Base-by-base conservation (phyloP, 2,329 filamentous ascomycete species). In the Aspergillus neoniger region DNA sequence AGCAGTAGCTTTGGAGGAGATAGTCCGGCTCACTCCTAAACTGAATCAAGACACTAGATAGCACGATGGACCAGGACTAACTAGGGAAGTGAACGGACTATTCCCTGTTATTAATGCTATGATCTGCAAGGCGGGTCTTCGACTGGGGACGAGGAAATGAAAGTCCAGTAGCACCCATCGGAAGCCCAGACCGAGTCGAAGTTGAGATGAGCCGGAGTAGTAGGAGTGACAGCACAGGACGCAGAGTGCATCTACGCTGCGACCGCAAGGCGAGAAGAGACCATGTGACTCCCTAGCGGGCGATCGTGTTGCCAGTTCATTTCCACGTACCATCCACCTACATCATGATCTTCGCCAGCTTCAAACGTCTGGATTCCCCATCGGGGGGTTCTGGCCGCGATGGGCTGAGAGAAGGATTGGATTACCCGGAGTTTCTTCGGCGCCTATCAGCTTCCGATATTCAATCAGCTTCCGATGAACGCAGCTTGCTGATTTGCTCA, bases 41-140 rank as follows among this genome's bases (percentile, higher is more conserved):
- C 32, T 12, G 32, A 36, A 36, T 36, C 32, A 36, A 36, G 32
- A 36, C 12, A 36, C 12, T 36, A 23, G 41, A 23, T 44, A 44
- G 41, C 21, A 19, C 21, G 41, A 44, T 44, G 41, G 41, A 23
- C 10, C 14, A 21, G 41, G 41, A 44, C 41, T 21, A 21, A 44
- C 19, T 44, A 44, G 10, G 4, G 19, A 44, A 44, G 41, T 44
- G 41, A 41, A 41, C 19, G 32, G 32, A 53, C 30, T 43, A 39
- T 43, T 44, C 52, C 52, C 38, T 44, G 53, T 17, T 43, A 38
- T 15, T n/a, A 55, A 55, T 55, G 53, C 25, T 43, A 47, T 15
- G 39, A 55, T 55, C 53, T 44, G 53, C 53, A 55, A 44, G 28
- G 53, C 53, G 30, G 53, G 41, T 55, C 53, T 47, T 17, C 53